A percentile compares a stretch with the other conserved stretches of the same genome.
phyloP scores from a whole-genome alignment of 768 basidiomycete genomes.

The Lactarius tabidus region DNA sequence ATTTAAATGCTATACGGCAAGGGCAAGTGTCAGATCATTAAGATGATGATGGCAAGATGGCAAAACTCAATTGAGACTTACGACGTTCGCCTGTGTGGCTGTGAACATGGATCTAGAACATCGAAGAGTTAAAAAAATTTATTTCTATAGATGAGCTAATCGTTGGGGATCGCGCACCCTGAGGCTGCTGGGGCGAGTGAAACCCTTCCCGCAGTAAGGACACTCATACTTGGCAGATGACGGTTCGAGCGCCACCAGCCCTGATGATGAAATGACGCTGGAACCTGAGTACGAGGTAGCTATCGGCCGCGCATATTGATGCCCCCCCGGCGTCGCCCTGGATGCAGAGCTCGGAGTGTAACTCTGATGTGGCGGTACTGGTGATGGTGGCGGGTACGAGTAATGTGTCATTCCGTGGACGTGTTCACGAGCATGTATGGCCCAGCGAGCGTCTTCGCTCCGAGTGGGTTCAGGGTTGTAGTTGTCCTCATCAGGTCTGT shows the following conservation, averaged over 20 bases:
- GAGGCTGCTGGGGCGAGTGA: slow-evolving; percentile 79
- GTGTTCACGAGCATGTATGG: background rate
- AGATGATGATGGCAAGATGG: slow-evolving; percentile 11
- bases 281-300: slow-evolving; percentile 1
- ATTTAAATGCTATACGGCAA: slow-evolving; percentile 56
- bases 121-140: background rate
- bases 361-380: slow-evolving; percentile 4
- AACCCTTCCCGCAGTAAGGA: slow-evolving; percentile 72
- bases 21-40: slow-evolving; percentile 10
- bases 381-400: slow-evolving; percentile 12
- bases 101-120: slow-evolving; percentile 69
- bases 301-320: slow-evolving; percentile 16
- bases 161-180: slow-evolving; percentile 43
- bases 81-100: slow-evolving; percentile 85
- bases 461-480: slow-evolving; percentile 4
- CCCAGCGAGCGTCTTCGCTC: background rate
- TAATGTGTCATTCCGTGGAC: background rate
- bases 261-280: slow-evolving; percentile 8
- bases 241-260: slow-evolving; percentile 18
- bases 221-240: slow-evolving; percentile 67
- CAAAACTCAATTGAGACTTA: slow-evolving; percentile 38
- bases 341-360: slow-evolving; percentile 5
- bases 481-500: slow-evolving; percentile 2
- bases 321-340: slow-evolving; percentile 2
- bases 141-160: slow-evolving; percentile 3